Evolutionary conservation across 257 asterid species (phyloP).

Genomic region (Fraxinus anomala): DNA sequence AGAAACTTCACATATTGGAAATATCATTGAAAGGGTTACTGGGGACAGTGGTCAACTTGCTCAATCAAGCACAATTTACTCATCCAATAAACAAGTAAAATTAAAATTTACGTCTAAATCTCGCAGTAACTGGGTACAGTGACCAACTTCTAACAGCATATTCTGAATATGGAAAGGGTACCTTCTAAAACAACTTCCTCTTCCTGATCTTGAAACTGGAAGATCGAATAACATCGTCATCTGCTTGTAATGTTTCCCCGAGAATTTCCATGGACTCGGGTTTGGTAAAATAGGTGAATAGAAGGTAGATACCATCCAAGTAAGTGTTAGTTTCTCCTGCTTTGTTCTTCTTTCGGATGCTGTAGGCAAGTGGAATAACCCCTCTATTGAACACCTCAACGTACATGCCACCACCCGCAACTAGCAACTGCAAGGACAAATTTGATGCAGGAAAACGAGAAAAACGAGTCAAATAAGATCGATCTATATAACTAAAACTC

Average conservation of each 20-base stretch:
- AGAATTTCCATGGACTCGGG: slow-evolving; percentile 67
- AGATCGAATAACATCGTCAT: slow-evolving; percentile 77
- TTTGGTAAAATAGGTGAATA: slow-evolving; percentile 89
- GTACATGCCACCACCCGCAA: slow-evolving; percentile 98
- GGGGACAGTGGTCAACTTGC: background rate
- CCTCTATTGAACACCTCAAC: slow-evolving; percentile 95
- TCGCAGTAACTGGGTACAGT: background rate
- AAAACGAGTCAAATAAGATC: background rate
- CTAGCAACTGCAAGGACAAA: slow-evolving; percentile 60
- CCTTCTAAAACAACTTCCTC: slow-evolving; percentile 52
- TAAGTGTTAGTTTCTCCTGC: slow-evolving; percentile 93
- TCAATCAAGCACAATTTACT: slow-evolving; percentile 13
- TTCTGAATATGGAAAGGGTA: background rate
- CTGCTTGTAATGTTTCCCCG: slow-evolving; percentile 51
- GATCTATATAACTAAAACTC: background rate
- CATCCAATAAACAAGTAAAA: slow-evolving; percentile 6
- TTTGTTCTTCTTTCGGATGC: slow-evolving; percentile 75
- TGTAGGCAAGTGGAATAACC: slow-evolving; percentile 87
- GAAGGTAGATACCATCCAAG: slow-evolving; percentile 90
- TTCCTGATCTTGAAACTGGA: slow-evolving; percentile 81
- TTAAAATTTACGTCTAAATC: slow-evolving; percentile 12
- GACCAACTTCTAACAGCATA: slow-evolving; percentile 10
- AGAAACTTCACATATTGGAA: background rate
- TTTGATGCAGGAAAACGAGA: background rate
- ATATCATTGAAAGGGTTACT: background rate